Evolutionary conservation across 306 rosid species (phyloP).

Genomic region (Cicer arietinum): DNA sequence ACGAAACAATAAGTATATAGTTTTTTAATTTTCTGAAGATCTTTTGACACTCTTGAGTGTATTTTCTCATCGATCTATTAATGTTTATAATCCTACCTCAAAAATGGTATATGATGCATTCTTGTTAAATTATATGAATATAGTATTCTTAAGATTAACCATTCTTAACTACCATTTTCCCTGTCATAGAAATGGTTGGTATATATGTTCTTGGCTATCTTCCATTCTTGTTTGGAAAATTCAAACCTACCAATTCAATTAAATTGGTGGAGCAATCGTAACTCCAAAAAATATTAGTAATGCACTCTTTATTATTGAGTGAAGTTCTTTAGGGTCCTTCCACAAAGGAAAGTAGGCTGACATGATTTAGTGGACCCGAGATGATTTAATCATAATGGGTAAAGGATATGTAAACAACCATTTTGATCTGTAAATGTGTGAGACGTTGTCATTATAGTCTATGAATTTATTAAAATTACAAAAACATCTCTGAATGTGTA

Average conservation of each 20-base stretch:
- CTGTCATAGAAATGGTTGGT: neutral
- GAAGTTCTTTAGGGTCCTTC: neutral
- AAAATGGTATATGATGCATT: neutral
- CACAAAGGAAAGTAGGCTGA: neutral
- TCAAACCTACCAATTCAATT: slow-evolving; percentile 33
- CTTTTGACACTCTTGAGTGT: slow-evolving; percentile 5
- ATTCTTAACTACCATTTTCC: slow-evolving; percentile 13
- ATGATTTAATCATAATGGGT: neutral
- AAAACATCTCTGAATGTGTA: too few species aligned
- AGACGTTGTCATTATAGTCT: too few species aligned
- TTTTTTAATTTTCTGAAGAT: slow-evolving; percentile 16
- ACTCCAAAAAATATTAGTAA: neutral
- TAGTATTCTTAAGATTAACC: slow-evolving; percentile 27
- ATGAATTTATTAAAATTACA: too few species aligned
- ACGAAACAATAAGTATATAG: slow-evolving; percentile 5
- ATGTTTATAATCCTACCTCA: slow-evolving; percentile 37
- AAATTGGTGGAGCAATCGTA: neutral
- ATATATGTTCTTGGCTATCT: slow-evolving; percentile 4
- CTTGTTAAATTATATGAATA: neutral
- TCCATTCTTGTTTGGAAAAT: slow-evolving; percentile 25
- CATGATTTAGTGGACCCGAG: neutral
- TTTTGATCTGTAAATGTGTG: too few species aligned
- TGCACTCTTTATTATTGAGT: neutral
- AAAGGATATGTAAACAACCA: too few species aligned
- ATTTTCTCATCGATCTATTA: slow-evolving; percentile 8